Conservation (phyloP, 2,329 filamentous ascomycete genomes). For the Nectriaceae sp. region DNA sequence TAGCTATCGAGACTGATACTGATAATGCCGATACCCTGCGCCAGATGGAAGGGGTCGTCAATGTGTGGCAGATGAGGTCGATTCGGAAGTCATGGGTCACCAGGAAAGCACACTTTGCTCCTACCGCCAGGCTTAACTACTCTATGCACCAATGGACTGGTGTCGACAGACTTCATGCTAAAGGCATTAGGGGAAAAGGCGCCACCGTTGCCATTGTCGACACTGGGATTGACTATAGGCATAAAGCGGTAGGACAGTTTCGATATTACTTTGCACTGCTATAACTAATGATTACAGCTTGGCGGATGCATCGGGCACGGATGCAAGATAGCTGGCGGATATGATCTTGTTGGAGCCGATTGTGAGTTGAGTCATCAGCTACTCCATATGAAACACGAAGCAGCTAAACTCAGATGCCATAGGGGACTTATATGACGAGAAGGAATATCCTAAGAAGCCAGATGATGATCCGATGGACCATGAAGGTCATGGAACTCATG, state of each 20-base stretch:
- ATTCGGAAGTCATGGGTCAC: conserved; percentile 24
- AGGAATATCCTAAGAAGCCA: conserved; percentile 31
- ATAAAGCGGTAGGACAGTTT: conserved; percentile 33
- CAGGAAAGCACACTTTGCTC: conserved; percentile 12
- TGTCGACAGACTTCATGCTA: conserved; percentile 39
- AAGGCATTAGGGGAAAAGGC: conserved; percentile 40
- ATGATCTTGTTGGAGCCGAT: conserved; percentile 38
- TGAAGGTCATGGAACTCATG: conserved; percentile 41
- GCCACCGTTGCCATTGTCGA: conserved; percentile 42
- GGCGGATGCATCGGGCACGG: conserved; percentile 42
- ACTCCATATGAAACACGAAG: neutral
- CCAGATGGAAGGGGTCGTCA: conserved; percentile 35
- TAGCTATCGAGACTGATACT: conserved; percentile 33
- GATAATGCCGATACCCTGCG: conserved; percentile 36
- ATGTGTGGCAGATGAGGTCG: conserved; percentile 38
- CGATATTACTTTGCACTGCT: neutral
- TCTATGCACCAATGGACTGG: conserved; percentile 41
- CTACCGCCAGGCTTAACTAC: conserved; percentile 28
- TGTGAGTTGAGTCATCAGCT: conserved; percentile 30
- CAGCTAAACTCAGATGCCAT: conserved; percentile 8
- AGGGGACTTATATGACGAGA: conserved; percentile 35
- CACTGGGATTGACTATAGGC: conserved; percentile 42
- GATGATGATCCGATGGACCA: conserved; percentile 39
- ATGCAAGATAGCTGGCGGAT: conserved; percentile 40
- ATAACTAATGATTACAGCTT: conserved; percentile 27